Evolutionary conservation across 495 filamentous ascomycete species (phyloP).

Genomic region (Penicillium chermesinum): DNA sequence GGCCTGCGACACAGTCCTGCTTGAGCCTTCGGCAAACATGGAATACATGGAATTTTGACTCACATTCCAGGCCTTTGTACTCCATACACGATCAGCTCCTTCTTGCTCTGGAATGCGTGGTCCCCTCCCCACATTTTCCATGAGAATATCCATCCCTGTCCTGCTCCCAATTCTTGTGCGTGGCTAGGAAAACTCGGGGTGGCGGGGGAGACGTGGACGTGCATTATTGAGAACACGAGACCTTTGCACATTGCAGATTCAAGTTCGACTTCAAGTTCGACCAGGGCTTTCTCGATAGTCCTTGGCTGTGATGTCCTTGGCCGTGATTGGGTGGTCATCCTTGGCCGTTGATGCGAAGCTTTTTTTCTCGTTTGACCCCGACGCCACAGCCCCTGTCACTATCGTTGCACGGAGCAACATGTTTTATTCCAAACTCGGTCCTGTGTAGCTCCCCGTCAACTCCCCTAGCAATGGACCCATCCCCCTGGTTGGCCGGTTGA

Average conservation of each 20-base stretch:
- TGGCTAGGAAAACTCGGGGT: not conserved
- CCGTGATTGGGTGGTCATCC: not conserved
- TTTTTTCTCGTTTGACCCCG: not conserved
- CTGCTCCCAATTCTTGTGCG: not conserved
- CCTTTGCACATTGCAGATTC: not conserved
- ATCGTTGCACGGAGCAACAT: not conserved
- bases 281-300: no score
- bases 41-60: not conserved
- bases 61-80: not conserved
- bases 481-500: not conserved
- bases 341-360: not conserved
- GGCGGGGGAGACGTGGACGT: not conserved
- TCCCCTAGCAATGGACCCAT: not conserved
- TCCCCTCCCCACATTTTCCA: no score
- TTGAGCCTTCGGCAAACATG: not conserved
- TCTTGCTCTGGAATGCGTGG: not conserved
- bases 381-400: not conserved
- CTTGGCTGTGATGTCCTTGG: not conserved
- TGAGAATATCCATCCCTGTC: no score
- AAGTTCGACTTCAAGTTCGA: no score
- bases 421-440: conserved; percentile 1
- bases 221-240: not conserved
- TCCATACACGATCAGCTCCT: not conserved
- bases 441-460: not conserved
- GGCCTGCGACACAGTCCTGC: not conserved